Base-by-base conservation (phyloP, 2,329 filamentous ascomycete genomes). In the Thielaviopsis euricoi region DNA sequence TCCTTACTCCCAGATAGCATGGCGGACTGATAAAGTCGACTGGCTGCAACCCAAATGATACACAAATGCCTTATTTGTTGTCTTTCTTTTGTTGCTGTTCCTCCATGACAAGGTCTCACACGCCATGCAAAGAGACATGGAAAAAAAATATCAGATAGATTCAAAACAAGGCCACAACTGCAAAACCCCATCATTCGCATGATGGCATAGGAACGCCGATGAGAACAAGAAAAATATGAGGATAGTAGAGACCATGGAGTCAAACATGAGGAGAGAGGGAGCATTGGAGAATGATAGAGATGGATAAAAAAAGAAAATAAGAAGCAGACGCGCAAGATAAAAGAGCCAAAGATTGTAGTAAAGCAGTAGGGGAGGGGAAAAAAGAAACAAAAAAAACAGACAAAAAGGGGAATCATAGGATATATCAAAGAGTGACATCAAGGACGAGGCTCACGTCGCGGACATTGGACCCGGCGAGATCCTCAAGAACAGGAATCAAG, bases 381-480 rank as follows among this genome's bases (percentile, higher is more conserved):
- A 25, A 52, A 52, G 25, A 53, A 57, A 53, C 52, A 46, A 64
- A 67, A 64, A 63, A 62, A 62, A 56, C 62, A 62, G 65, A 65
- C 66, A 68, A 66, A 58, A 58, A 50, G 57, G 56, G 59, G 59
- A 61, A 61, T 56, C 59, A 58, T 68, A 67, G 60, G 52, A 51
- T 54, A 55, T 56, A 67, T 81, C 71, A 85, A 67, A 85, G 81
- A 73, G 81, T 81, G 72, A 97, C 91, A 75, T 98, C 93, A 66
- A 98, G 84, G 66, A 98, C 93, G 67, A 98, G 78, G 76, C 91
- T 97, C 70, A 98, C 93, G 72, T 98, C 93, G 72, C 86, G 82
- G 62, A 98, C 93, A 69, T 91, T 87, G 61, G 83, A 72, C 64
- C 87, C 85, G 62, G 93, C 91, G 68, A 98, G 78, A 72, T 98